Percentiles rank a stretch among this genome's conserved stretches.
Evolutionary conservation across 495 filamentous ascomycete species (phyloP).

Genomic region (Hypoxylon fragiforme): DNA sequence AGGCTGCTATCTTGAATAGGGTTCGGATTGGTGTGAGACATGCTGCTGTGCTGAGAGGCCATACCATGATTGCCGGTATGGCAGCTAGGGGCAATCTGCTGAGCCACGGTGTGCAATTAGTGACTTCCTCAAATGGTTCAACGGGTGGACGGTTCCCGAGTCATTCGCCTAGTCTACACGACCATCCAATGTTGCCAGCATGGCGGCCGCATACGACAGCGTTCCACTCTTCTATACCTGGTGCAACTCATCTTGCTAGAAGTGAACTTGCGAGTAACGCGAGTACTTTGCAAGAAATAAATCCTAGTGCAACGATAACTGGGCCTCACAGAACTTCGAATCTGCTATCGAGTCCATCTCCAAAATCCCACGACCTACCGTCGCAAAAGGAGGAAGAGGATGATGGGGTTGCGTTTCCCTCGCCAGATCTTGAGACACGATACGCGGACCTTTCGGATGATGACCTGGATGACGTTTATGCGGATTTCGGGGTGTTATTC

Average conservation of each 20-base stretch:
- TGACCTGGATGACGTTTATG: slow-evolving; percentile 47
- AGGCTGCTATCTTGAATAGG: slow-evolving; percentile 59
- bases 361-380: slow-evolving; percentile 4
- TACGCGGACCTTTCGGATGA: slow-evolving; percentile 49
- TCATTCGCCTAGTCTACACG: slow-evolving; percentile 10
- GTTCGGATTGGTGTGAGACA: slow-evolving; percentile 46
- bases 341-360: neutral
- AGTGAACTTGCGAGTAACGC: neutral
- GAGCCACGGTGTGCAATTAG: slow-evolving; percentile 31
- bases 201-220: slow-evolving; percentile 32
- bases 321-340: neutral
- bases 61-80: slow-evolving; percentile 31
- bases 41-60: slow-evolving; percentile 30
- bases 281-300: neutral
- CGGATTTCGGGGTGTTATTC: slow-evolving; percentile 53
- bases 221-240: slow-evolving; percentile 12
- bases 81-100: slow-evolving; percentile 30
- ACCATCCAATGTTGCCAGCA: slow-evolving; percentile 19
- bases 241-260: neutral
- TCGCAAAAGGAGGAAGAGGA: slow-evolving; percentile 34
- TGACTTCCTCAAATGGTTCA: slow-evolving; percentile 19
- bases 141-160: slow-evolving; percentile 21
- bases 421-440: slow-evolving; percentile 47
- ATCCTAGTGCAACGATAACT: neutral
- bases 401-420: slow-evolving; percentile 44